Evolutionary conservation across 2,329 filamentous ascomycete genomes (phyloP), one percentile per base, ranked within the genome.

Genomic region (Ustulina deusta): DNA sequence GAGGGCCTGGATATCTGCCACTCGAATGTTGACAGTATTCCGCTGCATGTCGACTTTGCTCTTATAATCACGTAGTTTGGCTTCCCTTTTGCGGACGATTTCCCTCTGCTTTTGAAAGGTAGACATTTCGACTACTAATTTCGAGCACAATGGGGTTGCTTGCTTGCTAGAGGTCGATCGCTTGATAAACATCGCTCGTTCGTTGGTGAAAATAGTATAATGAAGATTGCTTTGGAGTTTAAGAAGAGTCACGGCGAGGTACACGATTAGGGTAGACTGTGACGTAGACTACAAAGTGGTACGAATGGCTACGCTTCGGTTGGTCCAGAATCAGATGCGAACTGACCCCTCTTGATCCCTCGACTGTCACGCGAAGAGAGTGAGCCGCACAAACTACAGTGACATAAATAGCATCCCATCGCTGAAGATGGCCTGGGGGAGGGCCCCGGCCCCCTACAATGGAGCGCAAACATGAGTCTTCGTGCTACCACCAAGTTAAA

Each of bases 231-330:
- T 32, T 54, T 25, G 13, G 38, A 17, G 15, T 38, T 9, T 27
- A 17, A 13, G 11, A 38, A 22, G 44, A 10, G 40, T 42, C 13
- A 40, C 11, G 20, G 27, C 17, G 32, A 42, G 17, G 22, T 7
- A 2, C 22, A 46, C 27, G 27, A 25, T n/a, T 34, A 36, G 10
- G 25, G 42, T 15, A 27, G 13, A 44, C n/a, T 3, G 6, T 54
- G n/a, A 48, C n/a, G 49, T 55, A 29, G 49, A 55, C 3, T 55
- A 22, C 38, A 42, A 56, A 20, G 51, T 56, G 38, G 29, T 46
- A 56, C 25, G 27, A 29, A 6, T 7, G 9, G 17, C n/a, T n/a
- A n/a, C n/a, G n/a, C n/a, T n/a, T 49, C 49, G 44, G 27, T 40
- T 20, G 13, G 32, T 17, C 17, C 25, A 52, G 34, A 11, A 20